Conservation (phyloP, 108 stramenopile species). For the Chaetoceros tenuissimus region DNA sequence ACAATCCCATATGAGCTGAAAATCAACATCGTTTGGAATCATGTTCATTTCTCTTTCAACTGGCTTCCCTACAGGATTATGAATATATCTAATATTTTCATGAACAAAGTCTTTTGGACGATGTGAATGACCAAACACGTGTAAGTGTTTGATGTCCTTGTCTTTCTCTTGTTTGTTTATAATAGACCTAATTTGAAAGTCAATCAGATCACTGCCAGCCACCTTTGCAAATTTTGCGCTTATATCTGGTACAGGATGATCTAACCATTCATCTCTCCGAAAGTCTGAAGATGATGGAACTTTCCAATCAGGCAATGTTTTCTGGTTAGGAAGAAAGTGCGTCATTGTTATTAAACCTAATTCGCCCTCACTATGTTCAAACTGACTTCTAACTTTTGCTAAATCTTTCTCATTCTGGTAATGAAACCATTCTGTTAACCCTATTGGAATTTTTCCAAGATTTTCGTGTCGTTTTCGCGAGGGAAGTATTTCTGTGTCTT, state of each 20-base stretch:
- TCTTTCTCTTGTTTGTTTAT: background rate
- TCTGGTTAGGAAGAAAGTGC: conserved; percentile 51
- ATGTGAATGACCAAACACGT: conserved; percentile 61
- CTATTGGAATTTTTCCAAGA: conserved; percentile 24
- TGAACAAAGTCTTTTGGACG: conserved; percentile 55
- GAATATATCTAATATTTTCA: conserved; percentile 44
- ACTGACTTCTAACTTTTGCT: background rate
- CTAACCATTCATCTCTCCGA: conserved; percentile 33
- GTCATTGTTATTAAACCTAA: conserved; percentile 32
- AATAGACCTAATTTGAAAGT: conserved; percentile 41
- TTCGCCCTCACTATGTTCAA: conserved; percentile 3
- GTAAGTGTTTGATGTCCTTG: conserved; percentile 17
- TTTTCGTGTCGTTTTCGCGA: background rate
- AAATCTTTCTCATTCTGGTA: conserved; percentile 12
- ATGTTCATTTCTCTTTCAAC: conserved; percentile 43
- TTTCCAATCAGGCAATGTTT: conserved; percentile 53
- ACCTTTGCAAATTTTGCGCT: conserved; percentile 63
- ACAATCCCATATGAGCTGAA: conserved; percentile 41
- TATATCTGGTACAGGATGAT: conserved; percentile 43
- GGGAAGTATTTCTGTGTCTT: background rate
- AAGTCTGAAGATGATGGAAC: conserved; percentile 15
- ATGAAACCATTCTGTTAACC: conserved; percentile 25
- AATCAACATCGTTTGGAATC: conserved; percentile 30
- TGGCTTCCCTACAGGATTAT: conserved; percentile 58
- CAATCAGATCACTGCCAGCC: conserved; percentile 34